Evolutionary conservation across 768 basidiomycete genomes (phyloP).

Genomic region (Podaxis pistillaris): DNA sequence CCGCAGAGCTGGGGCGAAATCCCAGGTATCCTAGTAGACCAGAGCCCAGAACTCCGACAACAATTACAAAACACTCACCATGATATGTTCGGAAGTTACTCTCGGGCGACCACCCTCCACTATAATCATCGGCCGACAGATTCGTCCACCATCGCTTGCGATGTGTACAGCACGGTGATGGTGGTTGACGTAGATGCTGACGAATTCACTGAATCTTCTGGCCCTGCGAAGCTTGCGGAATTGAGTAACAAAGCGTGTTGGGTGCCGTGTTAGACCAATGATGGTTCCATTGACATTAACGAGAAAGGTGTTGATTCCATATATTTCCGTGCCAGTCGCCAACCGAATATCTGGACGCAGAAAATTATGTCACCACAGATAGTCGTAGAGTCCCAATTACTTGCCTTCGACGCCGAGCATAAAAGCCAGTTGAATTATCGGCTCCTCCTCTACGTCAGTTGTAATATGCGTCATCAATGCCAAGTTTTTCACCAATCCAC

Average conservation of each 20-base stretch:
- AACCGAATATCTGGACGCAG: slow-evolving; percentile 73
- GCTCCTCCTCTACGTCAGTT: slow-evolving; percentile 96
- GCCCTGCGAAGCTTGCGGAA: slow-evolving; percentile 93
- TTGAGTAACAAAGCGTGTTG: slow-evolving; percentile 80
- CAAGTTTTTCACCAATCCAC: slow-evolving; percentile 96
- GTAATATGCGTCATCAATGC: slow-evolving; percentile 99
- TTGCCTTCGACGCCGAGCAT: slow-evolving; percentile 97
- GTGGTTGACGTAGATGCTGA: slow-evolving; percentile 93
- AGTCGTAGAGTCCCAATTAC: slow-evolving; percentile 16
- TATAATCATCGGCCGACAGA: slow-evolving; percentile 97
- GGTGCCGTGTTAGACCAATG: slow-evolving; percentile 87
- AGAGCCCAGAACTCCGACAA: slow-evolving; percentile 5
- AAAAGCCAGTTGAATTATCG: slow-evolving; percentile 84
- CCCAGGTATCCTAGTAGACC: slow-evolving; percentile 8
- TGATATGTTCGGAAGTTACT: slow-evolving; percentile 79
- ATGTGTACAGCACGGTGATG: slow-evolving; percentile 95
- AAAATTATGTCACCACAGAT: slow-evolving; percentile 5
- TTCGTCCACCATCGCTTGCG: slow-evolving; percentile 95
- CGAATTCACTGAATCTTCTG: slow-evolving; percentile 92
- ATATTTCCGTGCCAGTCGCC: slow-evolving; percentile 93
- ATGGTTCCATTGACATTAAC: slow-evolving; percentile 98
- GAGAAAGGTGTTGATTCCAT: slow-evolving; percentile 87
- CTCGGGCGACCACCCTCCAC: slow-evolving; percentile 79
- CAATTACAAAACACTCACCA: slow-evolving; percentile 41
- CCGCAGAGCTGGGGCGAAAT: slow-evolving; percentile 9